These are phyloP conservation scores for Nannochloropsis salina DNA, from an alignment of 108 stramenopile species.

Conservation along the genomic window DNA sequence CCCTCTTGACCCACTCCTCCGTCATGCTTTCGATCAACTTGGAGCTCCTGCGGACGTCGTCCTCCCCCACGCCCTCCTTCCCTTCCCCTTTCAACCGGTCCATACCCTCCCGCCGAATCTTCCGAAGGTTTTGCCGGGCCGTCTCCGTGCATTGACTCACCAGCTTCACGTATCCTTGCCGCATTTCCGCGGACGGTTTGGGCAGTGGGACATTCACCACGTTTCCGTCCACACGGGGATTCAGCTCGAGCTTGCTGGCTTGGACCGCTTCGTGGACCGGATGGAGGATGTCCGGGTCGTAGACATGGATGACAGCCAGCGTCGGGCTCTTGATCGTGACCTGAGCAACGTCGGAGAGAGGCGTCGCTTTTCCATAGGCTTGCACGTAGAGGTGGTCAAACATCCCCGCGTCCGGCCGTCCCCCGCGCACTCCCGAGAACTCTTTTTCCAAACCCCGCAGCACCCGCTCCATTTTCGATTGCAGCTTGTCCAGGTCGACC, in stretches of 20 bases:
- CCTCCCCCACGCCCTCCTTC: neutral
- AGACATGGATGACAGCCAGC: neutral
- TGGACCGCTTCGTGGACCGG: neutral
- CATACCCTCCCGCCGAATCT: neutral
- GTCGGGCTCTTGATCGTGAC: neutral
- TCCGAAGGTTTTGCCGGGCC: neutral
- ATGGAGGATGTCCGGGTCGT: neutral
- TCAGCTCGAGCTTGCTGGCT: neutral
- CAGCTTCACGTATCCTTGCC: neutral
- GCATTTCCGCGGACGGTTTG: neutral
- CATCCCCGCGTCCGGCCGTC: neutral
- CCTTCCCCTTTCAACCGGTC: neutral
- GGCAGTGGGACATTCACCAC: neutral
- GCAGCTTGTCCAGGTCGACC: neutral
- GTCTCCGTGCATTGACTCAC: slow-evolving; percentile 16
- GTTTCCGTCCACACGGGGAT: neutral
- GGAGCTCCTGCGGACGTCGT: neutral
- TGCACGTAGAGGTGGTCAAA: neutral
- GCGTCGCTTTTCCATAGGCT: neutral
- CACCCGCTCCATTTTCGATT: neutral
- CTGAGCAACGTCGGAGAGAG: neutral
- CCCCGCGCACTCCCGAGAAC: neutral
- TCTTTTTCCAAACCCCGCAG: neutral
- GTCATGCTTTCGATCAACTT: neutral
- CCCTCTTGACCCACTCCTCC: slow-evolving; percentile 14